Evolutionary conservation across 148 eudicot genomes (phyloP), one percentile per base, ranked within the genome.

Genomic region (Rhododendron mucronatum): DNA sequence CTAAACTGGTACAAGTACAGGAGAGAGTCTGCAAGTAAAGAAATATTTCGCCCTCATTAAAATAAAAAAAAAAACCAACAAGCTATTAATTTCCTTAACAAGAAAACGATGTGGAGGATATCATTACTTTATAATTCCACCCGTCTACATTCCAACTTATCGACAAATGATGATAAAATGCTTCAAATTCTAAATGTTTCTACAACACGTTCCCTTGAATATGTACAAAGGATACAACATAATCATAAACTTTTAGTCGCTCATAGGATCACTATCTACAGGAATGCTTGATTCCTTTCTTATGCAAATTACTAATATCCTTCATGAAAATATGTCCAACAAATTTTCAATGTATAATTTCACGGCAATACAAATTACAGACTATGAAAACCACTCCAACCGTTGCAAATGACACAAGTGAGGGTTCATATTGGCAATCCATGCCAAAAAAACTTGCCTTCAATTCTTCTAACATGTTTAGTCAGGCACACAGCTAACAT

Each of bases 1-100:
- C 69, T 55, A 85, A 78, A 33, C 50, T 67, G 23, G 86, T 35
- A 75, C 86, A 87, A 71, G 75, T 87, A 83, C 84, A 78, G 48
- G 83, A 45, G 76, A 4, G 86, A 20, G 80, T 83, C 89, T 87
- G 88, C 84, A 81, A 81, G 30, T 4, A 74, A 44, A 50, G 18
- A n/a, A 45, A 88, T 44, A 55, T 26, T 39, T 57, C 12, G 11
- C 0, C 26, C 12, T 57, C 35, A 45, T 44, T 48, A 26, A 86
- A 2, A 14, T 48, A 26, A 41, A 41, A 41, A 41, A 5, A 41
- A 78, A 5, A 30, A 23, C 75, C n/a, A 61, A n/a, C 37, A 13
- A 69, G 35, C 75, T 69, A 69, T 28, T 28, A 12, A 30, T 28
- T 69, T 69, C 16, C 75, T 28, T 69, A 30, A 13, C 37, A 28